phyloP scores from a whole-genome alignment of 306 rosid genomes.

The Hylodesmum podocarpum region DNA sequence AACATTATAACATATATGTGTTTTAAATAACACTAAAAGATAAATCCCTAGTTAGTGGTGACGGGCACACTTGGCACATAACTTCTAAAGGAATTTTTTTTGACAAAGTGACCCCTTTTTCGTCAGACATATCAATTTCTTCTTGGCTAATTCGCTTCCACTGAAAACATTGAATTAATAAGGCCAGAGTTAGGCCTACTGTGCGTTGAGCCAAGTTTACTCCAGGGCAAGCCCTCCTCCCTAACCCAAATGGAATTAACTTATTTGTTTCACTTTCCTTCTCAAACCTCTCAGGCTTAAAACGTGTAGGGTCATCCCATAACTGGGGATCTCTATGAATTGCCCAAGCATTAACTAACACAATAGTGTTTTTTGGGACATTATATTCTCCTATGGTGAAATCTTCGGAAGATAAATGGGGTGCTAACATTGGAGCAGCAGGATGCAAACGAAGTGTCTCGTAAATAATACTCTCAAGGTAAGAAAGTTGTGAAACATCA shows the following conservation, averaged over 20 bases:
- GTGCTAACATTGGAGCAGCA: not conserved
- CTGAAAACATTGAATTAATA: not conserved
- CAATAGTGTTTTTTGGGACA: not conserved
- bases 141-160: not conserved
- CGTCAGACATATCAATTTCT: not conserved
- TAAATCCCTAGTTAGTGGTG: too few relatives aligned
- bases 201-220: not conserved
- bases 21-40: too few relatives aligned
- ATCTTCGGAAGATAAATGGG: not conserved
- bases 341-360: not conserved
- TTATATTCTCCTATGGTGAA: not conserved
- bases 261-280: not conserved
- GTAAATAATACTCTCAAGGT: not conserved
- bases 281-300: not conserved
- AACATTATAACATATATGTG: too few relatives aligned
- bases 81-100: not conserved
- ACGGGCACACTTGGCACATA: not conserved
- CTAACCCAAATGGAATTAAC: not conserved
- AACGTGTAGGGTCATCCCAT: not conserved
- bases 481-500: not conserved
- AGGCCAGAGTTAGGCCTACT: not conserved
- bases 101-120: not conserved
- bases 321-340: not conserved
- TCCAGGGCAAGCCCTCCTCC: not conserved
- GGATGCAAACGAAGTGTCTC: not conserved